Conservation (phyloP, 108 stramenopile species). For the Nitzschia sp. region DNA sequence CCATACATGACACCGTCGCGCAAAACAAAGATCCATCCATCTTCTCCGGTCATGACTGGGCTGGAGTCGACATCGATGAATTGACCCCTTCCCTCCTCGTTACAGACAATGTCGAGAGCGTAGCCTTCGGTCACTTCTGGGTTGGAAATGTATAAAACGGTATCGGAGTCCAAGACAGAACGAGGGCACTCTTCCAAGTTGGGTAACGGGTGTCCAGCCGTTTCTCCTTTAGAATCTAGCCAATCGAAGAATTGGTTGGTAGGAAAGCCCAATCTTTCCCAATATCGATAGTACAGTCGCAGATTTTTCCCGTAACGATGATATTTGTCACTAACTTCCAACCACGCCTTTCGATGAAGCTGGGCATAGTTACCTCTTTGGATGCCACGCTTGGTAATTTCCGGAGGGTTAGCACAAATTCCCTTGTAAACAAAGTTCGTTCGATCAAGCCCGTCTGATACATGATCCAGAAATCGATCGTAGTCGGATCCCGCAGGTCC, state of each 20-base stretch:
- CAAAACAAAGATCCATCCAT: constrained; percentile 92
- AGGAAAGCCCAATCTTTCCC: constrained; percentile 75
- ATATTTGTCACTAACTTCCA: constrained; percentile 89
- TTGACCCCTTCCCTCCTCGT: constrained; percentile 51
- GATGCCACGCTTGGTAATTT: constrained; percentile 73
- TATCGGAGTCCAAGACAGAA: constrained; percentile 75
- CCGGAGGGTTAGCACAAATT: constrained; percentile 71
- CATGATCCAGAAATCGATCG: constrained; percentile 20
- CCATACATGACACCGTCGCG: constrained; percentile 85
- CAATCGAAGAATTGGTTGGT: constrained; percentile 86
- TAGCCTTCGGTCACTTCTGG: constrained; percentile 59
- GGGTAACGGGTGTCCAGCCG: constrained; percentile 61
- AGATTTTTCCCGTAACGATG: constrained; percentile 94
- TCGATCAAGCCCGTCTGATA: constrained; percentile 15
- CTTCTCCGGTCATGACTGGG: constrained; percentile 74
- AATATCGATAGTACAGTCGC: constrained; percentile 85
- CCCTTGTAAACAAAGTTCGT: constrained; percentile 60
- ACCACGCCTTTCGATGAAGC: constrained; percentile 84
- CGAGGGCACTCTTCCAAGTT: constrained; percentile 73
- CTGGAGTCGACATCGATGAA: constrained; percentile 50
- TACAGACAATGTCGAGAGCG: constrained; percentile 51
- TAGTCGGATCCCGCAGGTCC: constrained; percentile 11
- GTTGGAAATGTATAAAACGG: constrained; percentile 78
- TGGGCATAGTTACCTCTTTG: constrained; percentile 76
- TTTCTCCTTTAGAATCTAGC: constrained; percentile 85